Evolutionary conservation across 176 grass and related monocot species (phyloP).

Genomic region (Stipa capillata): DNA sequence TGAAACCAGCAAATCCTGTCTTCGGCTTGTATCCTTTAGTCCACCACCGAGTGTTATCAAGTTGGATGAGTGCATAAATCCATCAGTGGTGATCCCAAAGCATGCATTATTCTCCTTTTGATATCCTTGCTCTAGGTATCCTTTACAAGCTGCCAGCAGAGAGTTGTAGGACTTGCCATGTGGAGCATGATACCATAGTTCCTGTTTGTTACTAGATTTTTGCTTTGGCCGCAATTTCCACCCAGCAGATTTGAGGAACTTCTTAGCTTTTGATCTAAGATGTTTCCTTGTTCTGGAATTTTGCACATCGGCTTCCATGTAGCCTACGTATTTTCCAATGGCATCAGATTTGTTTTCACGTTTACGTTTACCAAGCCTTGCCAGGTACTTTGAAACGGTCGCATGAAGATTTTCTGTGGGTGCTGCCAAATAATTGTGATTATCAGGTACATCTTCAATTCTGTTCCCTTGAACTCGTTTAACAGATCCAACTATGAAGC

Average conservation of each 20-base stretch:
- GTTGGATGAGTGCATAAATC: slow-evolving; percentile 3
- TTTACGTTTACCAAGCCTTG: slow-evolving; percentile 22
- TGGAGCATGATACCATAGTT: slow-evolving; percentile 28
- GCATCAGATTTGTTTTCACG: slow-evolving; percentile 14
- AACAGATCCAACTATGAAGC: slow-evolving; percentile 16
- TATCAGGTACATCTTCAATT: not conserved
- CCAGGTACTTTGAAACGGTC: not conserved
- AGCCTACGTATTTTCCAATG: slow-evolving; percentile 42
- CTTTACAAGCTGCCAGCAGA: slow-evolving; percentile 59
- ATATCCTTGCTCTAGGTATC: slow-evolving; percentile 27
- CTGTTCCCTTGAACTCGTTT: slow-evolving; percentile 6
- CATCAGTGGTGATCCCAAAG: slow-evolving; percentile 3
- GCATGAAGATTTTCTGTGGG: not conserved
- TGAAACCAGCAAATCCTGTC: not conserved
- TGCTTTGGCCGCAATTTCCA: slow-evolving; percentile 26
- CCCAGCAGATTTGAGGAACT: slow-evolving; percentile 49
- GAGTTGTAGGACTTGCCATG: slow-evolving; percentile 41
- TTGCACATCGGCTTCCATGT: slow-evolving; percentile 25
- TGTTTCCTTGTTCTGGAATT: slow-evolving; percentile 17
- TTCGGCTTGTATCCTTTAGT: not conserved
- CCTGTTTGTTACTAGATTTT: slow-evolving; percentile 17
- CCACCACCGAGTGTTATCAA: not conserved
- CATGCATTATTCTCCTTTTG: not conserved
- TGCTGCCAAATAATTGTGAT: not conserved
- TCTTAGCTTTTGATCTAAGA: slow-evolving; percentile 47